Percentiles rank a stretch among this genome's conserved stretches.
phyloP scores from a whole-genome alignment of 805 yeast species.

The Nakazawaea pomicola region DNA sequence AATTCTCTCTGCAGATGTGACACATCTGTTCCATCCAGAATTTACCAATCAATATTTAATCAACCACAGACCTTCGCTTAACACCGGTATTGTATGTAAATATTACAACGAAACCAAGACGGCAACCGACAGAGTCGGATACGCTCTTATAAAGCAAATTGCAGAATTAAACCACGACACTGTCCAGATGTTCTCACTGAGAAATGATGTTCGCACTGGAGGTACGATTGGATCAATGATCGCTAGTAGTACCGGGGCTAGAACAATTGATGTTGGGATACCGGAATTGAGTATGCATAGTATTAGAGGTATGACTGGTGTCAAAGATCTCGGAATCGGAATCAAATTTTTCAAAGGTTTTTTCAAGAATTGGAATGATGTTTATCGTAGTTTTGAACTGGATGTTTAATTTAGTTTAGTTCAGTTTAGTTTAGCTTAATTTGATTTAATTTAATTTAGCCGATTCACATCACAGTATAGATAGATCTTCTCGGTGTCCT shows the following conservation, averaged over 20 bases:
- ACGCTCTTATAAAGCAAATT: slow-evolving; percentile 63
- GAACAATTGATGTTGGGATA: slow-evolving; percentile 77
- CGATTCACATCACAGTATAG: too few relatives aligned
- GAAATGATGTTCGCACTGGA: slow-evolving; percentile 81
- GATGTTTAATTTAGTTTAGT: slow-evolving; percentile 2
- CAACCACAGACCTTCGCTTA: slow-evolving; percentile 74
- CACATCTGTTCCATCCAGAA: slow-evolving; percentile 78
- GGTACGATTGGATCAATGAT: slow-evolving; percentile 85
- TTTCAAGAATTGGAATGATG: slow-evolving; percentile 59
- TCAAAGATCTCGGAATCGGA: slow-evolving; percentile 72
- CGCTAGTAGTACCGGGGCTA: slow-evolving; percentile 60
- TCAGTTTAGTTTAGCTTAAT: too few relatives aligned
- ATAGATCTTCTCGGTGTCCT: background rate
- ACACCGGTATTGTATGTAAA: slow-evolving; percentile 66
- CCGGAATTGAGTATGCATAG: slow-evolving; percentile 86
- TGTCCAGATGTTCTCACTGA: slow-evolving; percentile 77
- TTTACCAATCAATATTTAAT: slow-evolving; percentile 61
- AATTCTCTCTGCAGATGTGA: slow-evolving; percentile 79
- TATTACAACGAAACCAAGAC: slow-evolving; percentile 76
- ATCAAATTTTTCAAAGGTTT: slow-evolving; percentile 67
- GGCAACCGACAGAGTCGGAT: slow-evolving; percentile 76
- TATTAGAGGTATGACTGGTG: slow-evolving; percentile 75
- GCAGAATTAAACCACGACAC: slow-evolving; percentile 60
- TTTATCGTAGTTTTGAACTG: slow-evolving; percentile 40
- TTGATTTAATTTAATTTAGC: too few relatives aligned